These are phyloP conservation scores for Pachysandra terminalis DNA, from an alignment of 164 flowering plant species.

Conservation along the genomic window DNA sequence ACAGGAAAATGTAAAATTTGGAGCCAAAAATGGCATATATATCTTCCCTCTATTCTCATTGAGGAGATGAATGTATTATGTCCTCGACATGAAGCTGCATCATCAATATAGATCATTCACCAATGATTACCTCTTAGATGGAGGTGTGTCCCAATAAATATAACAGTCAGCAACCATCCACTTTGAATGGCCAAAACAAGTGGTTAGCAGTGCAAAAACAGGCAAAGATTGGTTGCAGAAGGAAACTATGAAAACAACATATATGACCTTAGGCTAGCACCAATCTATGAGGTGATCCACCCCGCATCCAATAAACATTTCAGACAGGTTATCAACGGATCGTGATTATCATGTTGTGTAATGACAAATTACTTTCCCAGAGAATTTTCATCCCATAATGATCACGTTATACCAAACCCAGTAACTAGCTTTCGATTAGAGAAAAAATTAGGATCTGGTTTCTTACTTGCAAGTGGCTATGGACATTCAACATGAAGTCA, in stretches of 20 bases:
- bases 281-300: not conserved
- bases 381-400: too few species aligned
- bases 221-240: not conserved
- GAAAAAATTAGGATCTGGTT: not conserved
- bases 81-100: not conserved
- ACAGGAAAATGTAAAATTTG: not conserved
- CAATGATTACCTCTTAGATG: not conserved
- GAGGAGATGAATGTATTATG: too few species aligned
- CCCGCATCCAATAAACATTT: not conserved
- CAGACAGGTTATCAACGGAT: not conserved
- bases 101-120: not conserved
- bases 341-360: not conserved
- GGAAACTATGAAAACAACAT: not conserved
- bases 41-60: not conserved
- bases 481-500: slow-evolving; percentile 95
- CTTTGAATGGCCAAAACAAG: not conserved
- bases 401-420: not conserved
- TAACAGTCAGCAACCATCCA: not conserved
- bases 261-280: not conserved
- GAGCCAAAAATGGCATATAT: not conserved
- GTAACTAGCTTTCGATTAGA: not conserved
- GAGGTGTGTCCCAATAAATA: not conserved
- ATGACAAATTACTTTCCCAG: not conserved
- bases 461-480: slow-evolving; percentile 88
- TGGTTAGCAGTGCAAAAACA: not conserved